A percentile compares a stretch with the other conserved stretches of the same genome.
Conservation (phyloP, 176 grass and related monocot species). For the Cenchrus americanus region DNA sequence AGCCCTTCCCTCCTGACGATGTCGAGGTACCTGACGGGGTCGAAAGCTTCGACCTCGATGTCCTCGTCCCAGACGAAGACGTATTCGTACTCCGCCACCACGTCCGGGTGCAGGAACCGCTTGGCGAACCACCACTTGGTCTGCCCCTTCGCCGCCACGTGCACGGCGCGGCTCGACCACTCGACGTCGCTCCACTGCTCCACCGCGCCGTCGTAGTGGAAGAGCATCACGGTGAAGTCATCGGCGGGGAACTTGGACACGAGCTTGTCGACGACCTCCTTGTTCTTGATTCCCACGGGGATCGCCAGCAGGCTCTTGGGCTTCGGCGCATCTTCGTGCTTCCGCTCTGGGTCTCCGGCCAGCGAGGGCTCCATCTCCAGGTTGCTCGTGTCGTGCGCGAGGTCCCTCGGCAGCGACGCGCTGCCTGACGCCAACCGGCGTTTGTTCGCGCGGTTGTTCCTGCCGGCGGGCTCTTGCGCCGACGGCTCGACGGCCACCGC, state of each 20-base stretch:
- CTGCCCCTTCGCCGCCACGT: neutral
- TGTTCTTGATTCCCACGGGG: constrained; percentile 14
- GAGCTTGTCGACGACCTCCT: neutral
- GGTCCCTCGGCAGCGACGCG: neutral
- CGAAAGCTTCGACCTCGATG: constrained; percentile 28
- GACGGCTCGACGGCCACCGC: neutral
- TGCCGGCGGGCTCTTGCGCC: neutral
- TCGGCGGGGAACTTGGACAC: neutral
- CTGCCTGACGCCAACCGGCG: neutral
- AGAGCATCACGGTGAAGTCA: constrained; percentile 28
- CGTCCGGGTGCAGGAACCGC: constrained; percentile 49
- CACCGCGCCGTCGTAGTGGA: constrained; percentile 38
- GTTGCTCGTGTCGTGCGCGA: neutral
- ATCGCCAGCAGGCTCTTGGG: constrained; percentile 4
- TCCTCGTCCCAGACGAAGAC: constrained; percentile 51
- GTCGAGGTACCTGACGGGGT: constrained; percentile 3
- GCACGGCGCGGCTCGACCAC: neutral
- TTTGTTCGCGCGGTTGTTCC: neutral
- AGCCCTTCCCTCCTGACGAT: neutral
- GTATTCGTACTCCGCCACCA: constrained; percentile 38
- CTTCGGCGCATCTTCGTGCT: neutral
- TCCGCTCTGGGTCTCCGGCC: neutral
- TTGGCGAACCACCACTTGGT: constrained; percentile 52
- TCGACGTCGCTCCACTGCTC: neutral
- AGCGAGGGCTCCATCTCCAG: constrained; percentile 31